These are phyloP conservation scores for Candida easanensis DNA, from an alignment of 805 yeast species.

Conservation along the genomic window DNA sequence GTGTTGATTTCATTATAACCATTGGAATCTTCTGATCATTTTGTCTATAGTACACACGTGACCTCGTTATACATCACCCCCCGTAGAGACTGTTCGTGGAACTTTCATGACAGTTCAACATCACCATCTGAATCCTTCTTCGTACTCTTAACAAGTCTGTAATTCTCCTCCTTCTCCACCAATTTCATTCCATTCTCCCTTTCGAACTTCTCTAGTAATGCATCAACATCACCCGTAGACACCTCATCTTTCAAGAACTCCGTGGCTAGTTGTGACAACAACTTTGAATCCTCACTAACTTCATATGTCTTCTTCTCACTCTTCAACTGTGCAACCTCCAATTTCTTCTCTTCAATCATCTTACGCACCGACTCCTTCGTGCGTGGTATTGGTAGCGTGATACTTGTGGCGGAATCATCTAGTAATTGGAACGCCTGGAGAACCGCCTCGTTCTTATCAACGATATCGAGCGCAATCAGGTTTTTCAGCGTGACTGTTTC, in stretches of 20 bases:
- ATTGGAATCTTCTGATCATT: no score
- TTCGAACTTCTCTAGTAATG: constrained; percentile 14
- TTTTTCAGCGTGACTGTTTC: constrained; percentile 28
- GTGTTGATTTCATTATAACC: no score
- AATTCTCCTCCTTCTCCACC: constrained; percentile 2
- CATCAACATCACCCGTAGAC: constrained; percentile 16
- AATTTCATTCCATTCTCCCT: constrained; percentile 18
- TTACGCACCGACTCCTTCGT: constrained; percentile 11
- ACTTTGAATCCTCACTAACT: background rate
- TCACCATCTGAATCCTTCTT: no score
- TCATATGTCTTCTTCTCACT: constrained; percentile 6
- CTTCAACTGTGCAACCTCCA: constrained; percentile 3
- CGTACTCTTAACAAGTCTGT: constrained; percentile 6
- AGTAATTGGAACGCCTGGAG: constrained; percentile 21
- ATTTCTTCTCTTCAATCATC: constrained; percentile 9
- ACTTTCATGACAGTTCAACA: no score
- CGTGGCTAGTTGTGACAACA: constrained; percentile 15
- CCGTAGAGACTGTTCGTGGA: no score
- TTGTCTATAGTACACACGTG: no score
- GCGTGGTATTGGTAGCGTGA: constrained; percentile 4
- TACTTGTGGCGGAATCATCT: constrained; percentile 16
- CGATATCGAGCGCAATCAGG: constrained; percentile 25
- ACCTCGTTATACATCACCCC: no score
- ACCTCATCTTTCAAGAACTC: constrained; percentile 21
- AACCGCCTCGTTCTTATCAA: constrained; percentile 24